Conservation (phyloP, 768 basidiomycete genomes). For the Leccinum longicurvipes region DNA sequence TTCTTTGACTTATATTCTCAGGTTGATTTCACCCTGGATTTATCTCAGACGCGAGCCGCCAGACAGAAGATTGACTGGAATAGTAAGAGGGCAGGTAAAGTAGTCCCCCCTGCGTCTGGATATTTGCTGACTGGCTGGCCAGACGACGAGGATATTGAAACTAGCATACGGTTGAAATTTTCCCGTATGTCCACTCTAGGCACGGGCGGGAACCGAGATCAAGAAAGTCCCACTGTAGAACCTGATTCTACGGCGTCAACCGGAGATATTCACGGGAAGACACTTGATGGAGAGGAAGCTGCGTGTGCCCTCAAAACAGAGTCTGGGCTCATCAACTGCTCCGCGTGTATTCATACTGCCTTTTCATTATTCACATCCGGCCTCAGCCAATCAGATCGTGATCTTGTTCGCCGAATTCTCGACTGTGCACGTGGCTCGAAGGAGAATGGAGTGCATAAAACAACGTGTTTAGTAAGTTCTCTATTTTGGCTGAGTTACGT, state of each 20-base stretch:
- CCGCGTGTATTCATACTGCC: conserved; percentile 25
- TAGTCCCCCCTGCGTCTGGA: background rate
- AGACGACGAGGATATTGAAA: conserved; percentile 89
- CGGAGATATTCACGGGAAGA: conserved; percentile 41
- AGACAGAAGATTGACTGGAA: conserved; percentile 70
- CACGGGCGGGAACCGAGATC: conserved; percentile 12
- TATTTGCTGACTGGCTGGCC: conserved; percentile 5
- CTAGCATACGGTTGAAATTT: conserved; percentile 50
- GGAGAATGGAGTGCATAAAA: conserved; percentile 29
- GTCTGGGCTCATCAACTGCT: conserved; percentile 32
- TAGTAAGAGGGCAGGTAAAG: conserved; percentile 81
- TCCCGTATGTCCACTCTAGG: conserved; percentile 12
- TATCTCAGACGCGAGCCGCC: conserved; percentile 52
- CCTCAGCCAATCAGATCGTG: conserved; percentile 21
- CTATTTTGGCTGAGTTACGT: background rate
- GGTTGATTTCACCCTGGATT: conserved; percentile 75
- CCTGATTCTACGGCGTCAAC: conserved; percentile 13
- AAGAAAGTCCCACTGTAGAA: conserved; percentile 10
- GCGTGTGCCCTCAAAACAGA: conserved; percentile 42
- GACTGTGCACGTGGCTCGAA: conserved; percentile 11
- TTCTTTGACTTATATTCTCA: conserved; percentile 25
- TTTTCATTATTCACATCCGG: conserved; percentile 19
- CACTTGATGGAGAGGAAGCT: conserved; percentile 39
- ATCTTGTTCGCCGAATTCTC: conserved; percentile 17
- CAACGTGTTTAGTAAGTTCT: conserved; percentile 31